phyloP scores from a whole-genome alignment of 805 yeast species.

The Starmerella apis region DNA sequence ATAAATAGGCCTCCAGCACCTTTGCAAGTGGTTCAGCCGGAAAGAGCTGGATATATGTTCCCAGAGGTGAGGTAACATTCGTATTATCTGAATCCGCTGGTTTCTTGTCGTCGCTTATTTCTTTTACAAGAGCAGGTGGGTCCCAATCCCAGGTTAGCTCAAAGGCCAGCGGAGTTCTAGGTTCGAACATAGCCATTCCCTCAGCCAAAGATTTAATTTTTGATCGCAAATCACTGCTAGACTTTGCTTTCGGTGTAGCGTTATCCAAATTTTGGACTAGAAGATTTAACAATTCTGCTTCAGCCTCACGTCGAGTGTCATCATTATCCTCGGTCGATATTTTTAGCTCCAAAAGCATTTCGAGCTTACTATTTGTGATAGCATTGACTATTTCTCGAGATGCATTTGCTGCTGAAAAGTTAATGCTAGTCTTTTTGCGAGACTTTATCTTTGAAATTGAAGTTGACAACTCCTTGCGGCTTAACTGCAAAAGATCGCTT shows the following conservation, averaged over 20 bases:
- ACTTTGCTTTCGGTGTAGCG: conserved; percentile 29
- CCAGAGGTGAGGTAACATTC: conserved; percentile 2
- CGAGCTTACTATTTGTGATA: conserved; percentile 37
- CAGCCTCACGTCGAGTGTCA: conserved; percentile 44
- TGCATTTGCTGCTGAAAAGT: conserved; percentile 12
- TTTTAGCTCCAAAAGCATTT: conserved; percentile 43
- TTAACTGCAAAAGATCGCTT: conserved; percentile 23
- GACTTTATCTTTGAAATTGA: conserved; percentile 24
- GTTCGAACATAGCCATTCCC: conserved; percentile 62
- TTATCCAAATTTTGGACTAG: conserved; percentile 45
- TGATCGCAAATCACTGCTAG: conserved; percentile 25
- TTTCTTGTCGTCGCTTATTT: conserved; percentile 33
- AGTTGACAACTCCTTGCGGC: conserved; percentile 25
- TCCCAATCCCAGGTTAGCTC: conserved; percentile 37
- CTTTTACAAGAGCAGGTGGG: no score
- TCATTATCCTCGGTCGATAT: conserved; percentile 57
- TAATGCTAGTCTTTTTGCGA: conserved; percentile 24
- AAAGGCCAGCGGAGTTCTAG: conserved; percentile 45
- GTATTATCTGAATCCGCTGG: background rate
- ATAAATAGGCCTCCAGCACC: background rate
- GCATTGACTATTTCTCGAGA: background rate
- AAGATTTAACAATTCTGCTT: conserved; percentile 50
- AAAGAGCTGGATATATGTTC: conserved; percentile 8
- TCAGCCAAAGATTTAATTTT: conserved; percentile 49
- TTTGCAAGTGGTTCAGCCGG: background rate